These are phyloP conservation scores for Trichophyton simii DNA, from an alignment of 2,329 filamentous ascomycete genomes.

Conservation along the genomic window DNA sequence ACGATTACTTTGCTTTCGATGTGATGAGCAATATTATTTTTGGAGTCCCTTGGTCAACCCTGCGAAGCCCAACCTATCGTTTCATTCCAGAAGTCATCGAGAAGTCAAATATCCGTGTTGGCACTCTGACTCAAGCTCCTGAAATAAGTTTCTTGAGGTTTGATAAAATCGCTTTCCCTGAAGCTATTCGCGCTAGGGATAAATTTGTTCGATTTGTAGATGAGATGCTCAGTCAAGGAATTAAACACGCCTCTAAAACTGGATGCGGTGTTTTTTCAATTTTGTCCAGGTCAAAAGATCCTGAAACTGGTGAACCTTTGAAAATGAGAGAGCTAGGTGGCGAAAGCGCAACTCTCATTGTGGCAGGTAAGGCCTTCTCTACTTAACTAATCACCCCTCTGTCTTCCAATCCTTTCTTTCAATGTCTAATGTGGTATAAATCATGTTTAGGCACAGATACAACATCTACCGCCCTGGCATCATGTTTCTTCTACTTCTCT, in stretches of 20 bases:
- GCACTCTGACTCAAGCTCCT: slow-evolving; percentile 1
- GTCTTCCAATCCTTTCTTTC: slow-evolving; percentile 14
- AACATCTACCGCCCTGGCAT: slow-evolving; percentile 26
- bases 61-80: background rate
- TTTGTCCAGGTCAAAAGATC: slow-evolving; percentile 35
- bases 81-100: background rate
- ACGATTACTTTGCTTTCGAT: slow-evolving; percentile 38
- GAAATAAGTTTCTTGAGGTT: background rate
- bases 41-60: slow-evolving; percentile 7
- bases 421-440: background rate
- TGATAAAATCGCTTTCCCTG: slow-evolving; percentile 5
- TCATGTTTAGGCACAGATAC: slow-evolving; percentile 21
- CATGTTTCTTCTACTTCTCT: slow-evolving; percentile 29
- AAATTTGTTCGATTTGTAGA: slow-evolving; percentile 9
- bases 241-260: slow-evolving; percentile 17
- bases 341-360: slow-evolving; percentile 33
- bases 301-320: slow-evolving; percentile 33
- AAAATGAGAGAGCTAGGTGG: slow-evolving; percentile 35
- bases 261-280: slow-evolving; percentile 34
- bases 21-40: slow-evolving; percentile 35
- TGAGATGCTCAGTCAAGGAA: slow-evolving; percentile 8
- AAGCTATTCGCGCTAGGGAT: slow-evolving; percentile 4
- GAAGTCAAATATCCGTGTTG: slow-evolving; percentile 6
- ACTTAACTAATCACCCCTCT: background rate
- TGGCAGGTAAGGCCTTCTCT: background rate